phyloP scores from a whole-genome alignment of 306 rosid genomes.

The Alnus rubra region DNA sequence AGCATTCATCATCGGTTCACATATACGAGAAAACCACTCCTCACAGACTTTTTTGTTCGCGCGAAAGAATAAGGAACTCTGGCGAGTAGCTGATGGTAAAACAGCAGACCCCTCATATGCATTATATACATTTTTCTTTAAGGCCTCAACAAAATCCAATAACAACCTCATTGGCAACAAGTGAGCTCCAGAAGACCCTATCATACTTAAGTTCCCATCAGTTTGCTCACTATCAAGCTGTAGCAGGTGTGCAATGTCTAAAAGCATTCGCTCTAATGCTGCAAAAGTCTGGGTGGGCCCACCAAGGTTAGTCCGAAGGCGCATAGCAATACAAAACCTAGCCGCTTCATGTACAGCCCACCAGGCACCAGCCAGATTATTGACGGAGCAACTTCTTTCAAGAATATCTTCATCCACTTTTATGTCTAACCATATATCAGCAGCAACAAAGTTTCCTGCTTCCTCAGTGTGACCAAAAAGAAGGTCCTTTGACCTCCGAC shows the following conservation, averaged over 20 bases:
- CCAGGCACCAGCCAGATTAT: conserved; percentile 89
- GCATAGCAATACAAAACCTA: conserved; percentile 78
- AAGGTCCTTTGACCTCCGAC: conserved; percentile 68
- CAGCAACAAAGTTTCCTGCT: conserved; percentile 48
- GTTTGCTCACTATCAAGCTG: conserved; percentile 87
- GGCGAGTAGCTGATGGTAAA: conserved; percentile 70
- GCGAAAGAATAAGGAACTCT: conserved; percentile 89
- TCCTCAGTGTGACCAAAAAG: conserved; percentile 65
- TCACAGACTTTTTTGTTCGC: conserved; percentile 96
- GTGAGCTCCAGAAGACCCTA: conserved; percentile 94
- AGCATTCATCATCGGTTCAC: conserved; percentile 99
- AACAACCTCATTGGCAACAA: conserved; percentile 88
- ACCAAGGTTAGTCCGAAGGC: conserved; percentile 93
- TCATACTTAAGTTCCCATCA: conserved; percentile 90
- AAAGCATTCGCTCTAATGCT: conserved; percentile 91
- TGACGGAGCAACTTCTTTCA: conserved; percentile 69
- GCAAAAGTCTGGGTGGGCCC: conserved; percentile 99
- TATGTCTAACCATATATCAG: conserved; percentile 65
- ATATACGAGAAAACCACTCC: conserved; percentile 99
- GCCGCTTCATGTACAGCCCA: conserved; percentile 97
- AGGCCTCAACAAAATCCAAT: conserved; percentile 86
- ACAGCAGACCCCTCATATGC: conserved; percentile 93
- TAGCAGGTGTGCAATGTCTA: conserved; percentile 79
- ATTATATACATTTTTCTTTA: conserved; percentile 92
- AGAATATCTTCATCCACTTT: conserved; percentile 78